Evolutionary conservation across 2,329 filamentous ascomycete genomes (phyloP).

Genomic region (Penicillium sp.): DNA sequence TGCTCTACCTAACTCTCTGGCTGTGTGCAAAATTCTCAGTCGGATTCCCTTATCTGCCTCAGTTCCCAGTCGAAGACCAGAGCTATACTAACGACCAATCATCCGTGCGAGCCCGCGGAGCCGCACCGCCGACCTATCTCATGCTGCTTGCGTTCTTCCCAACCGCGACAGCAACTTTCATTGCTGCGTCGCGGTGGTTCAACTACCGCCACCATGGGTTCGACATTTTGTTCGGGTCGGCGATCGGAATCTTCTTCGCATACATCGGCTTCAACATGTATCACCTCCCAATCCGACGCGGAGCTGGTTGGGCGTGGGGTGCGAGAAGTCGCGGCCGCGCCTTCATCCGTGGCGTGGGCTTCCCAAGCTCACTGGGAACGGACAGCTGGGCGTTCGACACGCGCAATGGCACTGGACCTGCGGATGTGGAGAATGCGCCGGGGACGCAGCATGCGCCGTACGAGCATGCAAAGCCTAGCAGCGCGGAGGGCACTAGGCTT

Average conservation of each 20-base stretch:
- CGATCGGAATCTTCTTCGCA: conserved; percentile 72
- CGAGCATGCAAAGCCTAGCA: background rate
- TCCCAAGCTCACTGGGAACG: conserved; percentile 32
- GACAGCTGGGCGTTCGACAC: conserved; percentile 30
- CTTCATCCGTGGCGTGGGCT: conserved; percentile 52
- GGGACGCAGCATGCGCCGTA: background rate
- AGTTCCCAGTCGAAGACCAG: conserved; percentile 28
- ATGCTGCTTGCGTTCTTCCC: conserved; percentile 73
- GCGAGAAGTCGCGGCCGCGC: conserved; percentile 71
- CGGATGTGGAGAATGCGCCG: conserved; percentile 25
- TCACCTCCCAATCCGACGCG: conserved; percentile 75
- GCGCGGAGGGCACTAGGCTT: background rate
- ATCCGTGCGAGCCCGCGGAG: conserved; percentile 70
- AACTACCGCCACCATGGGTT: conserved; percentile 92
- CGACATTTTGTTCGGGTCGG: conserved; percentile 82
- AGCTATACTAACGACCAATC: conserved; percentile 22
- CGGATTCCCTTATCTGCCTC: conserved; percentile 46
- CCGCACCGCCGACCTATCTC: conserved; percentile 75
- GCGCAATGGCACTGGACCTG: background rate
- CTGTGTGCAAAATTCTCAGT: conserved; percentile 64
- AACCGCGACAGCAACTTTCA: conserved; percentile 74
- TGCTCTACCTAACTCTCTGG: conserved; percentile 85
- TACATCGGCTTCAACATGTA: conserved; percentile 83
- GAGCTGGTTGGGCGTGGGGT: conserved; percentile 88
- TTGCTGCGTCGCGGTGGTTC: conserved; percentile 82